Evolutionary conservation across 2,329 filamentous ascomycete species (phyloP), one percentile per base, ranked within the genome.

Genomic region (Leptodontidium sp.): DNA sequence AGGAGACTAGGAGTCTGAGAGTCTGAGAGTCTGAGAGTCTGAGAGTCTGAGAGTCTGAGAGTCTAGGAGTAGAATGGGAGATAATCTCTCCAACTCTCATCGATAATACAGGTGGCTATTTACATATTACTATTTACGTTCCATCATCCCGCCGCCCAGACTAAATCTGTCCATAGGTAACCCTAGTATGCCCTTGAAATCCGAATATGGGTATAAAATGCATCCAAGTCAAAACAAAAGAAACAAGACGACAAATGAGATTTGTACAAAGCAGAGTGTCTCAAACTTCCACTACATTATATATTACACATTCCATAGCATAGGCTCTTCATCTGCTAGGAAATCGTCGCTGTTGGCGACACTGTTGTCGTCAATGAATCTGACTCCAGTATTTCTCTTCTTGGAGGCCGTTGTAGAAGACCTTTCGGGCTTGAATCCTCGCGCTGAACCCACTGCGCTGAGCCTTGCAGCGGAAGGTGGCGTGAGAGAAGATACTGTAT

Each of bases 391-490:
- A 35, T 53, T 59, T 21, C 66, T 59, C 53, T 71, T 73, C 67
- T 70, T 71, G 12, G 45, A 45, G 2, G 35, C 61, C 11, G 63
- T 29, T 61, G 52, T 68, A 32, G 58, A 58, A 43, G 26, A 52
- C 35, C 69, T 47, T 24, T 62, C 58, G 32, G 67, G 24, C 49
- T 52, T 47, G 61, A 72, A 71, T 35, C 72, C 68, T 50, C 32
- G 45, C 17, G 47, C 24, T 1, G 67, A 63, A 35, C 73, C 75
- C 9, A 76, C 74, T 59, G 75, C 73, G 65, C 73, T 73, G 14
- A 77, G 66, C 45, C 75, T 69, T 8, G 69, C 68, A 4, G 73
- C 69, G 32, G 67, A 71, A 17, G 73, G 71, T n/a, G 75, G 72
- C 17, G 71, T 72, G n/a, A 68, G 64, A 11, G 74, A 73, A 24